Evolutionary conservation across 2,329 filamentous ascomycete species (phyloP), one percentile per base, ranked within the genome.

Genomic region (Curvularia sp.): DNA sequence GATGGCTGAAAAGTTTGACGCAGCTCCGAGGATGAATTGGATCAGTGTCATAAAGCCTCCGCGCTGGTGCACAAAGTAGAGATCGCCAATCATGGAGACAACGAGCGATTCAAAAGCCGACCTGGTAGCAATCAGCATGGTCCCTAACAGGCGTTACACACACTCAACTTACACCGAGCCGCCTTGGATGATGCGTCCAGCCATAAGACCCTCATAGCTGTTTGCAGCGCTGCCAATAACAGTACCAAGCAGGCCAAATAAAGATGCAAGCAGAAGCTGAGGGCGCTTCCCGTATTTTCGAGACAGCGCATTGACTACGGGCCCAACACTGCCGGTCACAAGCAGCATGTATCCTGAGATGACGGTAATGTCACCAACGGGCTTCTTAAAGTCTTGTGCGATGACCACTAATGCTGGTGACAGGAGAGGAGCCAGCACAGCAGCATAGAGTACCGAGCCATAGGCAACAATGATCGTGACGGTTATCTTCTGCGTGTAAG

Each of bases 321-420:
- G 74, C 2, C 74, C 75, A n/a, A 73, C 68, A 12, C 65, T 59
- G 5, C 67, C 74, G 4, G 74, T 73, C 3, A 76, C 74, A 1
- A 78, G 59, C 5, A 78, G 63, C 66, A 75, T 74, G 41, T 77
- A 78, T n/a, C 75, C 75, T 6, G 73, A 76, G 15, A 76, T 74
- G 30, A 75, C 67, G 4, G 75, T 77, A 50, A 77, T 73, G 36
- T 76, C 74, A 19, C 54, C 61, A 25, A 78, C 63, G 0, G 57
- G 43, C 12, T 60, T 66, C 0, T 68, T 36, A 32, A 75, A 74
- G 19, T 74, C 70, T 28, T 64, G 32, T 1, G 75, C 70, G 39
- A 77, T 74, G 30, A 74, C 65, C 5, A 75, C 71, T 5, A 76
- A 58, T 2, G 72, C 74, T 3, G 75, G 73, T n/a, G 72, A 76